Percentiles rank a stretch among this genome's conserved stretches.
These are phyloP conservation scores for Lumnitzera littorea DNA, from an alignment of 345 rosid genomes.

Conservation along the genomic window DNA sequence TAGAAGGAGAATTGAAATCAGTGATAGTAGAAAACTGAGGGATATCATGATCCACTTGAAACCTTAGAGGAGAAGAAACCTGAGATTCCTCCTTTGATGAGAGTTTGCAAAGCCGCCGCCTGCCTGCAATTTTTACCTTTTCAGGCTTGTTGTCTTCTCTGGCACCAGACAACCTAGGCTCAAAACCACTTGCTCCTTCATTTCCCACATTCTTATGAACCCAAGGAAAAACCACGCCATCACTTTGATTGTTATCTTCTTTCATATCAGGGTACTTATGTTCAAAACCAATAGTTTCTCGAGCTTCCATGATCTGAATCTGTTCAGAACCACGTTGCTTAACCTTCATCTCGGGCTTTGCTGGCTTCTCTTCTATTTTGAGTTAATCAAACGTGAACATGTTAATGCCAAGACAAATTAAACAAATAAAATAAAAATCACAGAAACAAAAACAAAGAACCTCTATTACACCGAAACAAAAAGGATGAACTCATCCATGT, in stretches of 20 bases:
- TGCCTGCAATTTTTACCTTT: constrained; percentile 48
- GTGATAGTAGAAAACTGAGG: constrained; percentile 31
- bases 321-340: background rate
- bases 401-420: background rate
- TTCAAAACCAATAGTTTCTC: too few species aligned
- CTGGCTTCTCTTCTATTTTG: constrained; percentile 15
- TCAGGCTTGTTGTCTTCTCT: constrained; percentile 11
- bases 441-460: too few species aligned
- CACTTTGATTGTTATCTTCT: too few species aligned
- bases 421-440: too few species aligned
- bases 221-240: background rate
- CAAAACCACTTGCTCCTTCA: background rate
- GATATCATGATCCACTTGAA: constrained; percentile 8
- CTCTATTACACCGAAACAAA: too few species aligned
- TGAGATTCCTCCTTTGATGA: constrained; percentile 25
- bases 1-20: constrained; percentile 62
- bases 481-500: too few species aligned
- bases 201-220: constrained; percentile 2
- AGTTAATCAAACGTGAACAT: background rate
- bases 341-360: background rate
- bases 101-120: constrained; percentile 50
- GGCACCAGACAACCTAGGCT: constrained; percentile 2
- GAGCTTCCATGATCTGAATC: too few species aligned
- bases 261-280: too few species aligned
- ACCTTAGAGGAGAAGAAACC: background rate